Evolutionary conservation across 208 protist species (phyloP).

Genomic region (Strigomonas culicis): DNA sequence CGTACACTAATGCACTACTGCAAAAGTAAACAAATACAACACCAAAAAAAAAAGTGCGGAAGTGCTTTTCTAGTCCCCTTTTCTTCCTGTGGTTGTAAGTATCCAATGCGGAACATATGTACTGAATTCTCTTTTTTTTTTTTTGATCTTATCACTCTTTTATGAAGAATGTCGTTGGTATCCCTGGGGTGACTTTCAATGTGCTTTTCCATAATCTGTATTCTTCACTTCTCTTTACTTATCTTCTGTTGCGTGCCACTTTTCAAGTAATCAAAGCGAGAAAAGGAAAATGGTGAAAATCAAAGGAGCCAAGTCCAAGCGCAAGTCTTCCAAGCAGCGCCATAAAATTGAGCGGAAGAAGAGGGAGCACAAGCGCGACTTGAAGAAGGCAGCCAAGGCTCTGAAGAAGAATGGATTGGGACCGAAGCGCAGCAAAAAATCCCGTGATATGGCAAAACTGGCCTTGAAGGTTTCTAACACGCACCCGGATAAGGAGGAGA

Average conservation of each 20-base stretch:
- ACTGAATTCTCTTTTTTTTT: slow-evolving; percentile 13
- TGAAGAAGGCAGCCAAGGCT: slow-evolving; percentile 82
- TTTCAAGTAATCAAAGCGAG: neutral
- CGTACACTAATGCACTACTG: neutral
- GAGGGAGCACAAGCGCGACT: slow-evolving; percentile 82
- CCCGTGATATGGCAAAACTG: slow-evolving; percentile 66
- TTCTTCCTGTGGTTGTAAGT: neutral
- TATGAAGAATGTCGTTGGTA: slow-evolving; percentile 16
- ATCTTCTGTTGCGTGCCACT: neutral
- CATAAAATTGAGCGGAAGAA: slow-evolving; percentile 90
- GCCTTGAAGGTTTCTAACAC: slow-evolving; percentile 82
- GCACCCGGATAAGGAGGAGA: slow-evolving; percentile 84
- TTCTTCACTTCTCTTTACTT: slow-evolving; percentile 24
- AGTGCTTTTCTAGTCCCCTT: neutral
- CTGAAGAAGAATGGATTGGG: slow-evolving; percentile 70
- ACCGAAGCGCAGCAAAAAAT: slow-evolving; percentile 73
- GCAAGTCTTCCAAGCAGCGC: slow-evolving; percentile 77
- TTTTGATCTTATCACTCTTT: slow-evolving; percentile 23
- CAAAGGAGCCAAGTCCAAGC: slow-evolving; percentile 70
- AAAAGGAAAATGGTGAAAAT: slow-evolving; percentile 63
- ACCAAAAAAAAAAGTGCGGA: neutral
- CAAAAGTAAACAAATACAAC: neutral
- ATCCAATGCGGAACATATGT: neutral
- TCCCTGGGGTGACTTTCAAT: slow-evolving; percentile 17
- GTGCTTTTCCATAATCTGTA: slow-evolving; percentile 18